Evolutionary conservation across 164 flowering plant genomes (phyloP), one percentile per base, ranked within the genome.

Genomic region (Stephania japonica): DNA sequence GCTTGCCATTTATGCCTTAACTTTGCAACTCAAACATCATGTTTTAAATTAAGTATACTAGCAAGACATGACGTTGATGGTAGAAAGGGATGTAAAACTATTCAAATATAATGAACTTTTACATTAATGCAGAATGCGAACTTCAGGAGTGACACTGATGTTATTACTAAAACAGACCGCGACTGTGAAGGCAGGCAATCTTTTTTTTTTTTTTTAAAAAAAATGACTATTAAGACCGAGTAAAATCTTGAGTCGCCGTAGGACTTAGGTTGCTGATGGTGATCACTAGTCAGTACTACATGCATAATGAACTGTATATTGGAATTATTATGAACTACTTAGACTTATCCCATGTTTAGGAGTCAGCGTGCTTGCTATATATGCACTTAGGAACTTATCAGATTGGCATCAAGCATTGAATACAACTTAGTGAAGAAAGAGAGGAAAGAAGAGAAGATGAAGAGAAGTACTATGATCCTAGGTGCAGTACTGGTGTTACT

Each of bases 381-480:
- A 64, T 64, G 7, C 19, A 5, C 64, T 59, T 59, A 59, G 9
- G 1, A 4, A 4, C 24, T 18, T 19, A 59, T 10, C 64, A 59
- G 10, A 59, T 59, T 59, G 5, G 3, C 64, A 59, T 59, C 64
- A 59, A 59, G 21, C 64, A 19, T 59, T 21, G 23, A 59, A 59
- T n/a, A 59, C 64, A 18, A 59, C 9, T 59, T 24, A 59, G 64
- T 19, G 21, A 56, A 7, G n/a, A 19, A 56, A 18, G n/a, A 7
- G n/a, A 0, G 18, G 44, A 42, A 1, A 68, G 50, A 16, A 68
- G 64, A 68, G 70, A 68, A 68, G 53, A 68, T 68, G 70, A 43
- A 68, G 56, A 68, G 26, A 27, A 32, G 38, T 50, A 25, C 65
- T 32, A 4, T 61, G 7, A 64, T 61, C 8, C 69, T 67, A 32